Conservation (phyloP, 139 green algal species). For the Chlamydomonas urium region DNA sequence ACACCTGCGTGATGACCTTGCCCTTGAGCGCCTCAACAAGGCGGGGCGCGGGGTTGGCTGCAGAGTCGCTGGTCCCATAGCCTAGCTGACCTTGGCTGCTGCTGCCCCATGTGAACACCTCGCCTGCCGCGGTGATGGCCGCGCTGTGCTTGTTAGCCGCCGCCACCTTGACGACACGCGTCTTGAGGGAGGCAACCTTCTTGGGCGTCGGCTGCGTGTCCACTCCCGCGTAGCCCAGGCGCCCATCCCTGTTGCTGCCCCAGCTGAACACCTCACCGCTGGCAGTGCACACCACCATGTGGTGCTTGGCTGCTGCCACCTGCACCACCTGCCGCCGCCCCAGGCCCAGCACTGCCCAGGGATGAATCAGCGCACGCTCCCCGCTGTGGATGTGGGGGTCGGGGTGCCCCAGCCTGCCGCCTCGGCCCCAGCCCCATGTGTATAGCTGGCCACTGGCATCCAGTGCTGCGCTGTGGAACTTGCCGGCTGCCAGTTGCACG, state of each 20-base stretch:
- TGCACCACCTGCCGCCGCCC: constrained; percentile 38
- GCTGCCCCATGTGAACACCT: constrained; percentile 77
- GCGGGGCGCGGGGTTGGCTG: constrained; percentile 59
- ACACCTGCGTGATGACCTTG: too few relatives aligned
- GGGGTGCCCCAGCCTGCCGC: constrained; percentile 81
- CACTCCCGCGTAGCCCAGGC: constrained; percentile 63
- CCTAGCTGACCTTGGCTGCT: constrained; percentile 78
- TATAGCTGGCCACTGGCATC: constrained; percentile 62
- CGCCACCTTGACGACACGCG: constrained; percentile 61
- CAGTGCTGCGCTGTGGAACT: constrained; percentile 86
- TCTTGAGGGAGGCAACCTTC: constrained; percentile 32
- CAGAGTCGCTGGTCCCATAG: constrained; percentile 74
- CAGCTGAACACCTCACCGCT: constrained; percentile 78
- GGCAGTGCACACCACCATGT: constrained; percentile 70
- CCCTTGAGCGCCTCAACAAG: constrained; percentile 77
- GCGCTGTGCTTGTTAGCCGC: constrained; percentile 85
- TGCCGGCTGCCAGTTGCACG: constrained; percentile 57
- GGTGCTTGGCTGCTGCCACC: constrained; percentile 80
- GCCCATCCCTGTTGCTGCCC: constrained; percentile 69
- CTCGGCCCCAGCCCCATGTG: constrained; percentile 84
- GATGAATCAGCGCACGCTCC: constrained; percentile 58
- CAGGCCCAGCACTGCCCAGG: constrained; percentile 38
- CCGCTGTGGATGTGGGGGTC: constrained; percentile 80
- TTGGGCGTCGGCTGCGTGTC: constrained; percentile 74
- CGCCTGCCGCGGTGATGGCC: constrained; percentile 57